phyloP scores from a whole-genome alignment of 306 rosid species.

The Lotus japonicus region DNA sequence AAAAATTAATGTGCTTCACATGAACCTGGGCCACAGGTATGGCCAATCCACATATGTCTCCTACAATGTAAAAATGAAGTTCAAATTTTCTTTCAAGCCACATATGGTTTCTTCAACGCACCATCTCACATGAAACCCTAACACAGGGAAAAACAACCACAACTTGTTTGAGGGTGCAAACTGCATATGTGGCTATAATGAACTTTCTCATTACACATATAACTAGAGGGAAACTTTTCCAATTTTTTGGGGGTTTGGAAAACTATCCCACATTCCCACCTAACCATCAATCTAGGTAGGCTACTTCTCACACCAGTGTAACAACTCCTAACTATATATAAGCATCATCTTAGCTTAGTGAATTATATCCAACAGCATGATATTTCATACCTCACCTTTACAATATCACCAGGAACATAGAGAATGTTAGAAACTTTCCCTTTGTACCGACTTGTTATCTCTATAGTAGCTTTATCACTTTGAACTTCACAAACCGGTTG shows the following conservation, averaged over 20 bases:
- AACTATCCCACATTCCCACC: too few species aligned
- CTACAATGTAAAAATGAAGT: too few species aligned
- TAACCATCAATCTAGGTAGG: neutral
- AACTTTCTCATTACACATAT: neutral
- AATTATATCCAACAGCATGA: neutral
- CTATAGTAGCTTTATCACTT: slow-evolving; percentile 98
- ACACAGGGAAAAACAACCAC: neutral
- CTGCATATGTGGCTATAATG: neutral
- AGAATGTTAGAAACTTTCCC: slow-evolving; percentile 67
- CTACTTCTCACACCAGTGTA: neutral
- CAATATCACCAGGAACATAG: slow-evolving; percentile 73
- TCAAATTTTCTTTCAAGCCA: too few species aligned
- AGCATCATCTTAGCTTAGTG: neutral
- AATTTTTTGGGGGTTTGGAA: neutral
- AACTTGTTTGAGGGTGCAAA: neutral
- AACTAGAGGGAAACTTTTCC: neutral
- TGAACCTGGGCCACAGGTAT: too few species aligned
- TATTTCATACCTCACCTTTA: slow-evolving; percentile 51
- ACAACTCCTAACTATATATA: neutral
- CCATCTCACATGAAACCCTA: neutral
- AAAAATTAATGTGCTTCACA: too few species aligned
- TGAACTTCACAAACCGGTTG: slow-evolving; percentile 96
- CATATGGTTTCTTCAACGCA: too few species aligned
- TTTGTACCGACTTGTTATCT: slow-evolving; percentile 89
- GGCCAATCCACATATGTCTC: too few species aligned